Percentiles rank a stretch among this genome's conserved stretches.
These are phyloP conservation scores for Rubroboletus pulcherrimus DNA, from an alignment of 768 basidiomycete species.

Conservation along the genomic window DNA sequence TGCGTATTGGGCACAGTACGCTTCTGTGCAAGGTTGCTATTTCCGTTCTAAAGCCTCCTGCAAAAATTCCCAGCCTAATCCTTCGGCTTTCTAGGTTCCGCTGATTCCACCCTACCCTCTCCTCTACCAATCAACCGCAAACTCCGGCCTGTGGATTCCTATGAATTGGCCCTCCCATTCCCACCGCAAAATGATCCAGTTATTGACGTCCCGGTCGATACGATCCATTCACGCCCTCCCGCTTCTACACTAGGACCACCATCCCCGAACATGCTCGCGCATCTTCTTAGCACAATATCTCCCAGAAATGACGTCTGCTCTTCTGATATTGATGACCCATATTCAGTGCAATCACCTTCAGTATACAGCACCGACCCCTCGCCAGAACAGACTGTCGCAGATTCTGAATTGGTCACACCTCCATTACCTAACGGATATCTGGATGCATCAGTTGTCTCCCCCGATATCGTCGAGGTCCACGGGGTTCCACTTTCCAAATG, in stretches of 20 bases:
- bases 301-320: conserved; percentile 20
- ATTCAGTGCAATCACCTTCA: conserved; percentile 6
- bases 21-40: conserved; percentile 58
- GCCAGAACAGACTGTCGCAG: conserved; percentile 12
- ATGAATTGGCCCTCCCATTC: neutral
- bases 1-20: conserved; percentile 76
- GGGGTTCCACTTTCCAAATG: conserved; percentile 6
- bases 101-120: conserved; percentile 66
- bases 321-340: conserved; percentile 8
- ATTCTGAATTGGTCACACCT: conserved; percentile 28
- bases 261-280: conserved; percentile 23
- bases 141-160: conserved; percentile 13
- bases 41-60: conserved; percentile 13
- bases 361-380: conserved; percentile 6
- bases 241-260: conserved; percentile 18
- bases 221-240: conserved; percentile 16
- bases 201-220: conserved; percentile 14
- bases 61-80: conserved; percentile 4
- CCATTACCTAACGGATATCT: conserved; percentile 7
- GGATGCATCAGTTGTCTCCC: conserved; percentile 14
- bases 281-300: conserved; percentile 27
- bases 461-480: conserved; percentile 12
- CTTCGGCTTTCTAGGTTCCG: conserved; percentile 47
- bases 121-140: conserved; percentile 33
- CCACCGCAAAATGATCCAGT: conserved; percentile 6